Evolutionary conservation across 352 stramenopile genomes (phyloP).

Genomic region (Globisporangium acanthophoron): DNA sequence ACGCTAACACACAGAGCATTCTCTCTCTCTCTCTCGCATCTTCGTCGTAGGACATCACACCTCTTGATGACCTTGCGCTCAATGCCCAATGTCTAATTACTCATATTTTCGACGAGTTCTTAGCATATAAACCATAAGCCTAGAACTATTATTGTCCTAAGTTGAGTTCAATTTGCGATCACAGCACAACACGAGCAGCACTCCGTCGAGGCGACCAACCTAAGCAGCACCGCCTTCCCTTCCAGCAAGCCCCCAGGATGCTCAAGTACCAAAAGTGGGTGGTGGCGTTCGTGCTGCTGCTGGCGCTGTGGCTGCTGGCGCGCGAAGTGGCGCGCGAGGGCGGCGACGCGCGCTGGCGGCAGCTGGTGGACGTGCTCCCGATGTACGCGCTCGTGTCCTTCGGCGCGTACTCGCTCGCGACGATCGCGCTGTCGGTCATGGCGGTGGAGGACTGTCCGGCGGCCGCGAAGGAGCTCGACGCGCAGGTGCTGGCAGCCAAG

Average conservation of each 20-base stretch:
- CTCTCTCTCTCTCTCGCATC: no score
- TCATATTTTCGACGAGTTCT: no score
- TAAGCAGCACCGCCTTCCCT: no score
- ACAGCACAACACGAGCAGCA: no score
- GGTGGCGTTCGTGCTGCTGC: slow-evolving; percentile 31
- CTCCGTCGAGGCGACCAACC: no score
- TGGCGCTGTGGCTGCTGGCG: slow-evolving; percentile 50
- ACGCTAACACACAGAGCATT: no score
- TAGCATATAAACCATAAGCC: no score
- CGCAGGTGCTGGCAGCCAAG: slow-evolving; percentile 60
- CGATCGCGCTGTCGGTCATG: slow-evolving; percentile 69
- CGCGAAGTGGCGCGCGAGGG: slow-evolving; percentile 30
- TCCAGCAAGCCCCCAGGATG: slow-evolving; percentile 18
- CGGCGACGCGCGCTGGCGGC: slow-evolving; percentile 30
- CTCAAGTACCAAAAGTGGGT: slow-evolving; percentile 83
- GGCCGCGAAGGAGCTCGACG: slow-evolving; percentile 61
- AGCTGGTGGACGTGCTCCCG: slow-evolving; percentile 51
- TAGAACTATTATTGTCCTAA: no score
- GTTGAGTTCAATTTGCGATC: no score
- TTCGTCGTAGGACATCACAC: no score
- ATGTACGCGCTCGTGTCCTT: slow-evolving; percentile 70
- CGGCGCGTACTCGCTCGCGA: slow-evolving; percentile 62
- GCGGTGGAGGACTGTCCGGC: slow-evolving; percentile 62
- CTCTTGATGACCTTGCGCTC: no score
- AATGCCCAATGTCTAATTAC: no score